Evolutionary conservation across 306 rosid species (phyloP), one percentile per base, ranked within the genome.

Genomic region (Boehmeria nivea): DNA sequence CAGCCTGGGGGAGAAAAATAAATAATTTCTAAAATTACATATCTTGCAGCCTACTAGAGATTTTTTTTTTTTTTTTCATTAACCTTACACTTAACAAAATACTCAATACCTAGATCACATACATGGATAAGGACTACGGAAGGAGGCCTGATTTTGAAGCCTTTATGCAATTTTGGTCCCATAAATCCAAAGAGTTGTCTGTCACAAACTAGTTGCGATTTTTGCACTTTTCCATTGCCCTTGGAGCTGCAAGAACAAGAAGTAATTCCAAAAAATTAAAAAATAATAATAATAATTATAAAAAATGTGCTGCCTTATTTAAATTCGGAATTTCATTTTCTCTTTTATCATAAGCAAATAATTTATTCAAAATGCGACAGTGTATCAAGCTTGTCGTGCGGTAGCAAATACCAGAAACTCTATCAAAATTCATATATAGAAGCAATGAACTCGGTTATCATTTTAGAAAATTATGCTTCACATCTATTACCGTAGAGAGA

Each of bases 201-300:
- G 31, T 43, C 43, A 36, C 36, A 37, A 38, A 8, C 68, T 85
- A 80, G 62, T 76, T 76, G 52, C 77, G 78, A 51, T 71, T 83
- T 70, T 75, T 85, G 80, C 80, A 65, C 73, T 89, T 89, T 70
- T 78, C 94, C 94, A 86, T 85, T 56, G 85, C 83, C 65, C 94
- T 83, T 42, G 97, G 97, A 51, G 97, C 95, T 89, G 87, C 64
- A 76, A 54, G 47, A 74, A 65, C 20, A n/a, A 31, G 36, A 31
- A 31, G 36, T 10, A 31, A 4, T 4, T 31, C 36, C 36, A 31
- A 31, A 3, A 28, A 36, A 66, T 15, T 2, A 26, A n/a, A 28
- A 51, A n/a, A n/a, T 8, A 42, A 15, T 1, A 23, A 57, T 3
- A 21, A 21, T 31, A 53, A 54, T n/a, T n/a, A 39, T 25, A 60